phyloP scores from a whole-genome alignment of 129 eudicot species.

The Artemisia annua region DNA sequence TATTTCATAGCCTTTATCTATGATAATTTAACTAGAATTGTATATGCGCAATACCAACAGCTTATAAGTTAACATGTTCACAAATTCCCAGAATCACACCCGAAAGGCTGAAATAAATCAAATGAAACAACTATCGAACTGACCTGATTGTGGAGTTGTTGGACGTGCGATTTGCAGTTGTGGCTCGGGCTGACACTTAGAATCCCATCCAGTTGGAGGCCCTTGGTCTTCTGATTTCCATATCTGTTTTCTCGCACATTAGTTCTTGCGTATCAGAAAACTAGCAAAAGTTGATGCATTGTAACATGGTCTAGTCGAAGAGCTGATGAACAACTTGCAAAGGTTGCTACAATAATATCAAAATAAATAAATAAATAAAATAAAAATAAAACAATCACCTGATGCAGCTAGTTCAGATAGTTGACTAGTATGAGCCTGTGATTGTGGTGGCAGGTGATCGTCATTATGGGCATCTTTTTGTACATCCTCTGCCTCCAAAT shows the following conservation, averaged over 20 bases:
- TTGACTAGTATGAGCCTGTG: background rate
- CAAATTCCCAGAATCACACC: background rate
- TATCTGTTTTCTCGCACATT: slow-evolving; percentile 24
- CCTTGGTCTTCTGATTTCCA: slow-evolving; percentile 35
- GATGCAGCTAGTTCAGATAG: slow-evolving; percentile 18
- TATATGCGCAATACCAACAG: no score
- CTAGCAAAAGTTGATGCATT: background rate
- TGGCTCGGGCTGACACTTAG: slow-evolving; percentile 26
- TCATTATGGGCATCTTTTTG: slow-evolving; percentile 20
- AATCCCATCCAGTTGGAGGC: slow-evolving; percentile 50
- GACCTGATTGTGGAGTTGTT: slow-evolving; percentile 27
- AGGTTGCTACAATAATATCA: background rate
- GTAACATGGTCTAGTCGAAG: no score
- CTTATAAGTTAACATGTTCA: no score
- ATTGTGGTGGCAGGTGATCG: slow-evolving; percentile 32
- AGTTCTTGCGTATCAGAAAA: background rate
- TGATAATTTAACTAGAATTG: background rate
- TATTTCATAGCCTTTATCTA: background rate
- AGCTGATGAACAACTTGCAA: no score
- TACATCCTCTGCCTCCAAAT: slow-evolving; percentile 26
- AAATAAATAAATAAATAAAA: no score
- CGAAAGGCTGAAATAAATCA: background rate
- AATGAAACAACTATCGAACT: background rate
- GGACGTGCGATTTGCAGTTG: slow-evolving; percentile 20
- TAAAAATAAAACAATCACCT: slow-evolving; percentile 30